Conservation (phyloP, 441 rosid genomes). For the Hypseocharis bilobata region DNA sequence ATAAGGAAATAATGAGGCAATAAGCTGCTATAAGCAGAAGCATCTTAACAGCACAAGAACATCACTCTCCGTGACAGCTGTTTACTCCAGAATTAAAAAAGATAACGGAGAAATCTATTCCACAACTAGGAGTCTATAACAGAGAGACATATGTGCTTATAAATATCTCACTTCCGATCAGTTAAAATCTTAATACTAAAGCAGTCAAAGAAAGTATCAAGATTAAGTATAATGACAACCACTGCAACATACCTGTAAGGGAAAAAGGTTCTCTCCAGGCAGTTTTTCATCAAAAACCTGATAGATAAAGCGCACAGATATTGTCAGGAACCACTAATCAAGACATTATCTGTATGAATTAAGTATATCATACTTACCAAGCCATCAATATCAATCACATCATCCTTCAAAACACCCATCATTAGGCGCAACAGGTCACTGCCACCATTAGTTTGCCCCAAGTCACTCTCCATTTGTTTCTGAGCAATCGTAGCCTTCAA, state of each 20-base stretch:
- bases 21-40: background rate
- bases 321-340: slow-evolving; percentile 14
- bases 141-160: background rate
- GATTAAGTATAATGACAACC: slow-evolving; percentile 10
- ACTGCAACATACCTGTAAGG: slow-evolving; percentile 57
- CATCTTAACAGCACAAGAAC: background rate
- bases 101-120: background rate
- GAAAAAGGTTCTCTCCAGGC: slow-evolving; percentile 79
- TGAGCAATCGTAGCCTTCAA: slow-evolving; percentile 88
- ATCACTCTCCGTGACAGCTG: background rate
- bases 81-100: background rate
- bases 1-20: background rate
- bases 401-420: slow-evolving; percentile 91
- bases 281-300: slow-evolving; percentile 80
- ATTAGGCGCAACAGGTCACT: slow-evolving; percentile 71
- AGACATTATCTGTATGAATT: slow-evolving; percentile 10
- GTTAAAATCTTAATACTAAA: background rate
- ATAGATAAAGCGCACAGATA: background rate
- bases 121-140: slow-evolving; percentile 1
- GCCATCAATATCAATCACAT: slow-evolving; percentile 81
- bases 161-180: background rate
- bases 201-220: slow-evolving; percentile 1
- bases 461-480: slow-evolving; percentile 82
- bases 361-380: slow-evolving; percentile 53
- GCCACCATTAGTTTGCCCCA: slow-evolving; percentile 65